These are phyloP conservation scores for Flueggea neowawraea DNA, from an alignment of 441 rosid species.

Conservation along the genomic window DNA sequence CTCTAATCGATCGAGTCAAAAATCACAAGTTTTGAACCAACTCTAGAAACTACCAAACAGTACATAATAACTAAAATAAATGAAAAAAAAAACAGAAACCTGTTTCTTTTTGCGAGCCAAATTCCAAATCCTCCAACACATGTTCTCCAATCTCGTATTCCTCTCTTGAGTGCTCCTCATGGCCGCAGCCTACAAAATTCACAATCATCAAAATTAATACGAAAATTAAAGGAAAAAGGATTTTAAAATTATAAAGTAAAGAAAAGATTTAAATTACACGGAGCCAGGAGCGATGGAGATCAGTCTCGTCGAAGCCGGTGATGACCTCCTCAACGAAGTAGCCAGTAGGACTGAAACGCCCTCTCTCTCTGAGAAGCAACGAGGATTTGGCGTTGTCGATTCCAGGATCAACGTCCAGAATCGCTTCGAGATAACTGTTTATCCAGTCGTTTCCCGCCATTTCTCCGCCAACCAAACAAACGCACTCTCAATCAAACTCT, in stretches of 20 bases:
- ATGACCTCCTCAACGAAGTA: slow-evolving; percentile 98
- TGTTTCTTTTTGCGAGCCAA: slow-evolving; percentile 94
- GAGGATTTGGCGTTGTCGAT: slow-evolving; percentile 84
- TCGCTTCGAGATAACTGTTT: slow-evolving; percentile 96
- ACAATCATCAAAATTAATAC: neutral
- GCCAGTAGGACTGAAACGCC: slow-evolving; percentile 94
- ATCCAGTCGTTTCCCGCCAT: slow-evolving; percentile 99
- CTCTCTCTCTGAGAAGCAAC: slow-evolving; percentile 90
- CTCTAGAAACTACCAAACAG: neutral
- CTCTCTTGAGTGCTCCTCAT: slow-evolving; percentile 92
- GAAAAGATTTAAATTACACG: slow-evolving; percentile 28
- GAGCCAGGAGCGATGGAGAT: slow-evolving; percentile 93
- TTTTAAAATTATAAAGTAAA: neutral
- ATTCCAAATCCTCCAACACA: slow-evolving; percentile 99
- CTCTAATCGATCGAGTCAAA: no score
- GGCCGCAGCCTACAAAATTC: slow-evolving; percentile 63
- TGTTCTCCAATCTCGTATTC: slow-evolving; percentile 92
- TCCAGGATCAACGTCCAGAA: slow-evolving; percentile 90
- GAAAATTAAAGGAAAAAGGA: neutral
- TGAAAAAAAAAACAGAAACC: slow-evolving; percentile 29
- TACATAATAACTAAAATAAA: neutral
- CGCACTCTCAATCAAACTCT: no score
- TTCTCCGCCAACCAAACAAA: neutral
- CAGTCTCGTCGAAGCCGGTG: slow-evolving; percentile 97
- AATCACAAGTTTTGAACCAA: no score